These are phyloP conservation scores for Aspergillus puulaauensis DNA, from an alignment of 2,329 filamentous ascomycete species.

Conservation along the genomic window DNA sequence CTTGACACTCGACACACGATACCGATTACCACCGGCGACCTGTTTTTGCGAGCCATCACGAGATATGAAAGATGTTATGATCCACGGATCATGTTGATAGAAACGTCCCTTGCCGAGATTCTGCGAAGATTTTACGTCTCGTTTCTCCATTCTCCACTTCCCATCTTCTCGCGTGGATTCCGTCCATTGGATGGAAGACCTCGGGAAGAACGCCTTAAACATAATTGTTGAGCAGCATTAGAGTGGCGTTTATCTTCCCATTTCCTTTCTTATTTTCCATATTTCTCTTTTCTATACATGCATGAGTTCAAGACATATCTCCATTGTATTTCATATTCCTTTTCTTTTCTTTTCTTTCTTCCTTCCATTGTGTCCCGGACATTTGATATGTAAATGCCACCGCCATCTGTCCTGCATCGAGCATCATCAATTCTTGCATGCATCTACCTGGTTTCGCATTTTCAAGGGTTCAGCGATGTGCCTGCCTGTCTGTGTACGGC, in stretches of 20 bases:
- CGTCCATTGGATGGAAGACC: constrained; percentile 7
- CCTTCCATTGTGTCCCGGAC: constrained; percentile 9
- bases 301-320: constrained; percentile 15
- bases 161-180: constrained; percentile 1
- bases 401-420: constrained; percentile 56
- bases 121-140: constrained; percentile 12
- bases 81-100: constrained; percentile 43
- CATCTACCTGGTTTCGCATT: constrained; percentile 17
- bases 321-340: background rate
- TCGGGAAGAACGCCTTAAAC: constrained; percentile 18
- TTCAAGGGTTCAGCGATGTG: constrained; percentile 22
- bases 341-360: constrained; percentile 5
- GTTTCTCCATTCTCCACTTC: constrained; percentile 13
- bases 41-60: constrained; percentile 28
- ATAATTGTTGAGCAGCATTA: constrained; percentile 27
- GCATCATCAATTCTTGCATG: constrained; percentile 13
- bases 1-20: constrained; percentile 4
- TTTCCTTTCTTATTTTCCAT: constrained; percentile 8
- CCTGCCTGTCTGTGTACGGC: constrained; percentile 1
- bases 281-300: constrained; percentile 16
- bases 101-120: constrained; percentile 28
- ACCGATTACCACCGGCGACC: constrained; percentile 3
- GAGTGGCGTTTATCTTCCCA: constrained; percentile 23
- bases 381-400: constrained; percentile 71
- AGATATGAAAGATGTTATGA: constrained; percentile 42